Conservation (phyloP, 306 rosid species). For the Rosa persica region DNA sequence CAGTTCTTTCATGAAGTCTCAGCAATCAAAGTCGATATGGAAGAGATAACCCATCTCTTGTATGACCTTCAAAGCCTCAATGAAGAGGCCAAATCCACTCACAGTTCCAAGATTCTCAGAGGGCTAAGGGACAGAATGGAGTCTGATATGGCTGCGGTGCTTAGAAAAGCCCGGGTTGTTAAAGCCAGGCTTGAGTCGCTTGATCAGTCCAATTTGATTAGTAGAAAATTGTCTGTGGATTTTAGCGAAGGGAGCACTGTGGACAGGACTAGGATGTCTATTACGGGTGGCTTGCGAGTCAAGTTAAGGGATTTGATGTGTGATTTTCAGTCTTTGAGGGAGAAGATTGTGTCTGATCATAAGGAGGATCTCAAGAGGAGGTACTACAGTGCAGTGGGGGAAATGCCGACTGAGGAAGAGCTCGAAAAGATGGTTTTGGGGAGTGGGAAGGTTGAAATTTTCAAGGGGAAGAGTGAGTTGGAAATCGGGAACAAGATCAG, state of each 20-base stretch:
- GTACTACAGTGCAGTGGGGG: conserved; percentile 57
- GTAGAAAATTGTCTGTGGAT: conserved; percentile 48
- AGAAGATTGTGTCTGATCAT: conserved; percentile 58
- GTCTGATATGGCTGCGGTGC: conserved; percentile 67
- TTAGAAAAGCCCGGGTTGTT: conserved; percentile 66
- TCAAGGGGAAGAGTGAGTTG: conserved; percentile 63
- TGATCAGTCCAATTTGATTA: conserved; percentile 58
- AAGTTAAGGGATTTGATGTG: conserved; percentile 76
- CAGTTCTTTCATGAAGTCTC: conserved; percentile 70
- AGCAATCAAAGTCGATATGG: conserved; percentile 67
- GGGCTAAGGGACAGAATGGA: conserved; percentile 86
- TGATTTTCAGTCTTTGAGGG: conserved; percentile 70
- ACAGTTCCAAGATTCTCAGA: conserved; percentile 75
- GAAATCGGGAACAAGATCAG: conserved; percentile 59
- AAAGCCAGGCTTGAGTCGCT: conserved; percentile 61
- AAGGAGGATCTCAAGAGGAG: conserved; percentile 83
- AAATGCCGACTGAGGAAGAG: conserved; percentile 63
- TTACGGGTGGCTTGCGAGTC: conserved; percentile 74
- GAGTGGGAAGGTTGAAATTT: conserved; percentile 51
- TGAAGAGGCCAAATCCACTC: conserved; percentile 75
- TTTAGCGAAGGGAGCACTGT: conserved; percentile 56
- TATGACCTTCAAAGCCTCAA: conserved; percentile 66
- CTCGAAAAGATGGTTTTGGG: conserved; percentile 70
- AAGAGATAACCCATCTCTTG: conserved; percentile 95
- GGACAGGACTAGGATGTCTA: conserved; percentile 67